A percentile compares a stretch with the other conserved stretches of the same genome.
Conservation (phyloP, 768 basidiomycete genomes). For the Boletus barrowsii region DNA sequence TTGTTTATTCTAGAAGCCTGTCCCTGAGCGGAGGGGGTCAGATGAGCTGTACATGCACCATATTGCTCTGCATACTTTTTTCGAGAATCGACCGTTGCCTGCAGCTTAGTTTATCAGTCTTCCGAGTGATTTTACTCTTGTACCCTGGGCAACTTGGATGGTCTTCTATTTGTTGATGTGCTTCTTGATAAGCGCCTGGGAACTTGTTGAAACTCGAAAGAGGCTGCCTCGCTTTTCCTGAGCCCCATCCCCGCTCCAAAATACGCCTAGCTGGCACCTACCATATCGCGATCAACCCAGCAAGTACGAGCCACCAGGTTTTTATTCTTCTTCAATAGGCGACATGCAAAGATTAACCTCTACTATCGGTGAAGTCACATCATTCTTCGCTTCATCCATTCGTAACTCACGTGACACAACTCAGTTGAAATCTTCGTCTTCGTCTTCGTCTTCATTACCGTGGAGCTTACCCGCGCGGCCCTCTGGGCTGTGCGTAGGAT, state of each 20-base stretch:
- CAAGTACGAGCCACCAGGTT: no score
- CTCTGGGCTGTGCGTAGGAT: conserved; percentile 2
- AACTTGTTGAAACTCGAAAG: not conserved
- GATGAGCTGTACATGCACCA: conserved; percentile 3
- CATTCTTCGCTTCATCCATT: not conserved
- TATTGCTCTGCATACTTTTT: not conserved
- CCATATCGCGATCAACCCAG: not conserved
- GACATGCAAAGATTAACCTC: no score
- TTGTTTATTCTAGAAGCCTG: conserved; percentile 21
- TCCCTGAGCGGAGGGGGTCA: not conserved
- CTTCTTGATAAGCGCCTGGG: conserved; percentile 2
- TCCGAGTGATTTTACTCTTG: no score
- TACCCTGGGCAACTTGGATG: not conserved
- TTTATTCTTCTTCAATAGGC: no score
- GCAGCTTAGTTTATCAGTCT: not conserved
- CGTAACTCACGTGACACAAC: not conserved
- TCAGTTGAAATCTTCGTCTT: conserved; percentile 11
- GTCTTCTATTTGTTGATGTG: conserved; percentile 4
- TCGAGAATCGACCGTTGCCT: no score
- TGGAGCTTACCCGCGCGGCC: conserved; percentile 4
- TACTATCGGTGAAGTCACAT: not conserved
- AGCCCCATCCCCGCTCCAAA: not conserved
- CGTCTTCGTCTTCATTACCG: conserved; percentile 4
- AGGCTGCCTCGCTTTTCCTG: not conserved
- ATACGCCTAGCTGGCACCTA: not conserved